Base-by-base conservation (phyloP, 192 early-diverging fungal genomes). In the Coemansia sp. region DNA sequence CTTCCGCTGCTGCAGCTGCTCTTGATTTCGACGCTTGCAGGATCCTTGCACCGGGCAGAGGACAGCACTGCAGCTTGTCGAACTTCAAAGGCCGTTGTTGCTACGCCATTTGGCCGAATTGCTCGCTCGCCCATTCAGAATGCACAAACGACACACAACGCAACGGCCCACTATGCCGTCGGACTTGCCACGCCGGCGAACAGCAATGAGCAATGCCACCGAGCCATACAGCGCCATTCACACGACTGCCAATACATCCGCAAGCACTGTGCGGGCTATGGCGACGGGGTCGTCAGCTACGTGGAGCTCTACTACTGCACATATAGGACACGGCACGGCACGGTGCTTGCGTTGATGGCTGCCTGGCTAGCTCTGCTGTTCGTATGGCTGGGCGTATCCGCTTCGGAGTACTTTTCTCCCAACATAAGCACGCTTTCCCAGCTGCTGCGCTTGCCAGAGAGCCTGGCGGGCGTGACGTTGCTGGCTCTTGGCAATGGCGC, bases 401-500 rank as follows among this genome's bases (percentile, higher is more conserved):
- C 92, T 2, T 93, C 90, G 4, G 91, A 92, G 63, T 94, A 92
- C 64, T 91, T 91, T 64, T 93, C 90, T 62, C 92, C 94, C 8
- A 98, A 98, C 64, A 86, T 98, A 50, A 86, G 84, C 61, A 89
- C 89, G 0, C 88, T 96, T 61, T 85, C 92, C 6, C 73, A 84
- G 59, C 83, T 86, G 47, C 66, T 98, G 31, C 82, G 83, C 50
- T 70, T 98, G 33, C 90, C 92, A 2, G 94, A 98, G 68, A 91
- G 90, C 53, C 84, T 97, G 75, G 89, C 89, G 3, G 90, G 90
- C 0, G 89, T 91, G 1, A 88, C 90, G 21, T 85, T 93, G 75
- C 71, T 93, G n/a, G 92, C 92, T 0, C 83, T 92, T 21, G 95
- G 94, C 12, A 98, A 98, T 74, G 96, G 94, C 20, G 90, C 92